phyloP scores from a whole-genome alignment of 176 grass and related monocot genomes.

The Tillandsia fasciculata region DNA sequence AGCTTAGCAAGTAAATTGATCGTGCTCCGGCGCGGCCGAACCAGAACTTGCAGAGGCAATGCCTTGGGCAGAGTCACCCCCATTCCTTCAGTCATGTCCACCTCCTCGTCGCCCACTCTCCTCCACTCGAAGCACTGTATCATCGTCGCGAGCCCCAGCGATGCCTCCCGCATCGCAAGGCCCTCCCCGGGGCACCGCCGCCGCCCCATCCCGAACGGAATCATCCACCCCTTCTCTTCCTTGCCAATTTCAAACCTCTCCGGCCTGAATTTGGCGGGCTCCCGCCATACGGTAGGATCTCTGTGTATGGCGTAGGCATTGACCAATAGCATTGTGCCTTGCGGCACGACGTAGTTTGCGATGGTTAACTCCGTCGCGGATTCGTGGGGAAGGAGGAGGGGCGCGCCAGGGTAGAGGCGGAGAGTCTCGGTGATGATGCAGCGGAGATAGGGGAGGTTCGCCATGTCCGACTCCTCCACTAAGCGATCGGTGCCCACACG shows the following conservation, averaged over 20 bases:
- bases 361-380: constrained; percentile 27
- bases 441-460: constrained; percentile 27
- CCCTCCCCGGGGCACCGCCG: constrained; percentile 37
- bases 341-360: constrained; percentile 13
- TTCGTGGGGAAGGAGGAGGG: constrained; percentile 32
- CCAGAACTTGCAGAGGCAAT: constrained; percentile 14
- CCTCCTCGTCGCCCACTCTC: constrained; percentile 14
- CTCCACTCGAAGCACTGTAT: constrained; percentile 37
- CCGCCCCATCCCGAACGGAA: constrained; percentile 51
- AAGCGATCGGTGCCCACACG: constrained; percentile 15
- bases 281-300: constrained; percentile 22
- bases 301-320: constrained; percentile 48
- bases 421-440: constrained; percentile 52
- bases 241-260: constrained; percentile 29
- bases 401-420: constrained; percentile 23
- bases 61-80: constrained; percentile 13
- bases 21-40: not conserved
- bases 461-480: constrained; percentile 22
- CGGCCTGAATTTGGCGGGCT: constrained; percentile 31
- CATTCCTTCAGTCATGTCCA: constrained; percentile 17
- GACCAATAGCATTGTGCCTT: constrained; percentile 36
- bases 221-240: not conserved
- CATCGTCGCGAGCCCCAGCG: constrained; percentile 16
- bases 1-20: not conserved
- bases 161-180: not conserved